Base-by-base conservation (phyloP, 352 stramenopile genomes). In the Phytophthora ohioensis region DNA sequence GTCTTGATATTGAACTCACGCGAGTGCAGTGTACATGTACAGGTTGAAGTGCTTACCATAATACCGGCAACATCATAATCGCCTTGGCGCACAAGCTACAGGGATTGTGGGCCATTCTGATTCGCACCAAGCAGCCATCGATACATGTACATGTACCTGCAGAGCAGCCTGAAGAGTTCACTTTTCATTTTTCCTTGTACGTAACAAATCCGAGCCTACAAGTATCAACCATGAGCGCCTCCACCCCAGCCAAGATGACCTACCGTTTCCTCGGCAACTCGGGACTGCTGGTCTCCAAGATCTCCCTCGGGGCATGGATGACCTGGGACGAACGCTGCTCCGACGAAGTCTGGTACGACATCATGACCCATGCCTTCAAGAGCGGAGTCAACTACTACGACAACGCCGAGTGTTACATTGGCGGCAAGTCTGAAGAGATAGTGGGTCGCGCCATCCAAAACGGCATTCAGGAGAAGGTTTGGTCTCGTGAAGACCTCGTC, bases 311-410 rank as follows among this genome's bases (percentile, higher is more conserved):
- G 4, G 57, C 56, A 10, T 81, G 68, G 72, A 76, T 82, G 69
- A 46, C 32, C 10, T 52, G 45, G 38, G 70, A 76, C 12, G 54
- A 61, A 2, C 67, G 57, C 9, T 73, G 48, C 49, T 53, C 61
- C 9, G 55, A 66, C 12, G 57, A 58, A 13, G 60, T 48, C 12
- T 72, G 59, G 66, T 82, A 80, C 47, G 69, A 73, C 13, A 71
- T 82, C 63, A 79, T 80, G 68, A 69, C 56, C 43, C 42, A 59
- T 6, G 75, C 72, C 0, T 80, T 73, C 69, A 69, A 87, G 57
- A 47, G 63, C 32, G 81, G 76, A 4, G 69, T 89, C 62, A 87
- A 84, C 57, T 78, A 87, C 49, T 71, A 81, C 49, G 79, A 87
- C 73, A 87, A 69, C 11, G 79, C 80, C 6, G 77, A 82, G 67